A percentile compares a stretch with the other conserved stretches of the same genome.
Conservation (phyloP, 352 stramenopile species). For the Aphanomyces euteiches region DNA sequence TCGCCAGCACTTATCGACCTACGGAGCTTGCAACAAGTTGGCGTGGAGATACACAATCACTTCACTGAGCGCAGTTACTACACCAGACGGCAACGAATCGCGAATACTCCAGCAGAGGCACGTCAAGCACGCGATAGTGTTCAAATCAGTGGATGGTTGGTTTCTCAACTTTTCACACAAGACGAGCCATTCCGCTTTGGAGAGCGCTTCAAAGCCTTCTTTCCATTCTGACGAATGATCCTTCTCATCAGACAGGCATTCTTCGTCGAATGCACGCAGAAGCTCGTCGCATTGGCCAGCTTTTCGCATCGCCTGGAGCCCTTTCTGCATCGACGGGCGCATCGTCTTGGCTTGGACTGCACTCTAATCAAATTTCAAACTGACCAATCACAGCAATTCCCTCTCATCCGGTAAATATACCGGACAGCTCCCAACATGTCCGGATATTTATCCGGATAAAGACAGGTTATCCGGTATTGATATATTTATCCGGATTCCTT, state of each 20-base stretch:
- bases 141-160: slow-evolving; percentile 17
- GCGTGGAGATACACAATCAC: slow-evolving; percentile 22
- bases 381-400: slow-evolving; percentile 9
- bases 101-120: slow-evolving; percentile 1
- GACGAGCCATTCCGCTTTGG: slow-evolving; percentile 32
- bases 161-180: slow-evolving; percentile 23
- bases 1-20: not conserved
- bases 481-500: slow-evolving; percentile 7
- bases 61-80: not conserved
- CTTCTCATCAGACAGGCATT: slow-evolving; percentile 29
- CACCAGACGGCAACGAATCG: slow-evolving; percentile 7
- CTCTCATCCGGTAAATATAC: not conserved
- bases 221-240: slow-evolving; percentile 38
- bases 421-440: too few relatives aligned
- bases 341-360: not conserved
- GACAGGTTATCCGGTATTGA: not conserved
- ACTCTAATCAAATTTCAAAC: slow-evolving; percentile 13
- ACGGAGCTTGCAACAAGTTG: slow-evolving; percentile 13
- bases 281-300: slow-evolving; percentile 25
- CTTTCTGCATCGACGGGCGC: slow-evolving; percentile 36
- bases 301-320: slow-evolving; percentile 42
- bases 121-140: slow-evolving; percentile 9
- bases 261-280: not conserved
- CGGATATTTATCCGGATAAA: too few relatives aligned
- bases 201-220: slow-evolving; percentile 36